Conservation (phyloP, 2,329 filamentous ascomycete species). For the Hymenoscyphus fructigenus region DNA sequence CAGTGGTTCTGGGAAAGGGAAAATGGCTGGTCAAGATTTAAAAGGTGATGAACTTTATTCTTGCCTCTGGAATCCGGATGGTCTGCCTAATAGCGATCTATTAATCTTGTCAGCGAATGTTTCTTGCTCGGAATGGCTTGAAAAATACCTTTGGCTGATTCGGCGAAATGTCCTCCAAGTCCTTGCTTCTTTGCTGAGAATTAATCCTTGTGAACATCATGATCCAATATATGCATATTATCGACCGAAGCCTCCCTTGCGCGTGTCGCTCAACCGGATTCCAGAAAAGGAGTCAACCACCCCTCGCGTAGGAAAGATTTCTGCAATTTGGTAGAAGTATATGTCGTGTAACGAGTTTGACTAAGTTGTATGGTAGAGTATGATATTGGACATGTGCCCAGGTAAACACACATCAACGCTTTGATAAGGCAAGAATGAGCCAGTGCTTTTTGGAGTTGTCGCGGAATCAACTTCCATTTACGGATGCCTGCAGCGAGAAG, state of each 20-base stretch:
- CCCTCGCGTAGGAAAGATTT: too few species aligned
- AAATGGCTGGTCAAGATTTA: not conserved
- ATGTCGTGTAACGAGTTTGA: constrained; percentile 21
- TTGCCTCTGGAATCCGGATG: not conserved
- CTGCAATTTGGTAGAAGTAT: not conserved
- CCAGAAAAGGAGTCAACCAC: not conserved
- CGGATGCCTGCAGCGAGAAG: constrained; percentile 13
- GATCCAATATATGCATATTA: constrained; percentile 34
- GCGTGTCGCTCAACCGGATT: constrained; percentile 9
- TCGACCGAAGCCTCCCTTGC: constrained; percentile 15
- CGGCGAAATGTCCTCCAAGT: constrained; percentile 8
- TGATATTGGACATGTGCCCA: not conserved
- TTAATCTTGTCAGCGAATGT: not conserved
- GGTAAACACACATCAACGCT: not conserved
- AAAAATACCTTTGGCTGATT: not conserved
- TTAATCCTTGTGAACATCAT: constrained; percentile 28
- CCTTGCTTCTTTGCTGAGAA: constrained; percentile 15
- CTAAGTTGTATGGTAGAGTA: not conserved
- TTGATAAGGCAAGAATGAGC: not conserved
- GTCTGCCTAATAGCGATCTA: not conserved
- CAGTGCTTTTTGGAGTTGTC: not conserved
- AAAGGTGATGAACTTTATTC: not conserved
- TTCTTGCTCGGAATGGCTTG: not conserved
- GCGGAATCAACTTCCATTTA: constrained; percentile 9
- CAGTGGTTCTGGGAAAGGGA: not conserved